A percentile compares a stretch with the other conserved stretches of the same genome.
Evolutionary conservation across 73 alveolate species (phyloP).

Genomic region (Paramecium pentaurelia): DNA sequence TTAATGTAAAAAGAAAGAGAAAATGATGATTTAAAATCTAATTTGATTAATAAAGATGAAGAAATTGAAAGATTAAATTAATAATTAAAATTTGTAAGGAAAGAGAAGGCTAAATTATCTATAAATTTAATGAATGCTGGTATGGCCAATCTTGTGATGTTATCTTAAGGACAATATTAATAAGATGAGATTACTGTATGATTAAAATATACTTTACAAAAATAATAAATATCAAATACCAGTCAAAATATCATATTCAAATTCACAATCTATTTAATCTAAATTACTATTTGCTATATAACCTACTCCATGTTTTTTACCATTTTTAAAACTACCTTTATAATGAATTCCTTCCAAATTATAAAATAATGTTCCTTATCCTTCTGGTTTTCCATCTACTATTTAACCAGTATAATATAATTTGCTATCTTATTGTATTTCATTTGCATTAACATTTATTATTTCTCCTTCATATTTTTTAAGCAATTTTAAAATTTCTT

Average conservation of each 20-base stretch:
- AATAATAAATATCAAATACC: slow-evolving; percentile 5
- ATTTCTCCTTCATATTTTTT: background rate
- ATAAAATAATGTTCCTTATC: background rate
- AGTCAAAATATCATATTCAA: background rate
- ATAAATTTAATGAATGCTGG: background rate
- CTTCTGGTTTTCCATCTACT: slow-evolving; percentile 12
- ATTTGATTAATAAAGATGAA: background rate
- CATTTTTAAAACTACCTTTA: slow-evolving; percentile 8
- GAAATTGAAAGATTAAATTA: background rate
- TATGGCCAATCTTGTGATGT: background rate
- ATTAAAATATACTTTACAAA: background rate
- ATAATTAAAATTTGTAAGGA: background rate
- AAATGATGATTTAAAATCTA: background rate
- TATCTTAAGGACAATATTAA: background rate
- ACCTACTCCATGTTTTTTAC: slow-evolving; percentile 41
- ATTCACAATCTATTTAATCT: slow-evolving; percentile 26
- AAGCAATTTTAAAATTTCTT: background rate
- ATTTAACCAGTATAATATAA: background rate
- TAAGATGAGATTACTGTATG: background rate
- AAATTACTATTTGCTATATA: slow-evolving; percentile 25
- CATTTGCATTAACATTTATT: background rate
- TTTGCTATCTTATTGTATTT: slow-evolving; percentile 13
- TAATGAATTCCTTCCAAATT: slow-evolving; percentile 39
- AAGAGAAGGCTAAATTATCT: background rate
- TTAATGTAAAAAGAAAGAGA: background rate